Conservation (phyloP, 2,329 filamentous ascomycete genomes). For the Arthrinium puccinioides region DNA sequence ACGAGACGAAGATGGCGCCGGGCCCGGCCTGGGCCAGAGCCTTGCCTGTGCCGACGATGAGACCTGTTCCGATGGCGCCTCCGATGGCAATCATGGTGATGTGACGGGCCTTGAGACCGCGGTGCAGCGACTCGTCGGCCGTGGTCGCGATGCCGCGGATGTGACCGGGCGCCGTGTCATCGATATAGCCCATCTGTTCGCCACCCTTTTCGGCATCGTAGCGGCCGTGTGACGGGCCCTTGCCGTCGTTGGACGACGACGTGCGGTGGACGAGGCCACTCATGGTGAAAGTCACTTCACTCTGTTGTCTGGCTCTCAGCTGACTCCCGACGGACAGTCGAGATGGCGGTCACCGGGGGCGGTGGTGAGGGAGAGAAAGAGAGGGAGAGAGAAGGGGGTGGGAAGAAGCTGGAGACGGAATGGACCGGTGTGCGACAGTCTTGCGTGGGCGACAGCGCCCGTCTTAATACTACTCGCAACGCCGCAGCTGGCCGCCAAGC, state of each 20-base stretch:
- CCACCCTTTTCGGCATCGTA: slow-evolving; percentile 17
- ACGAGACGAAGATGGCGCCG: slow-evolving; percentile 64
- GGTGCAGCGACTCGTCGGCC: slow-evolving; percentile 39
- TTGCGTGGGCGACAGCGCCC: too few relatives aligned
- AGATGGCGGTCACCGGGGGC: too few relatives aligned
- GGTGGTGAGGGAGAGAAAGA: not conserved
- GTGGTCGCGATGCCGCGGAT: slow-evolving; percentile 43
- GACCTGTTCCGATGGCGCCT: slow-evolving; percentile 66
- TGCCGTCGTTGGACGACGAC: slow-evolving; percentile 18
- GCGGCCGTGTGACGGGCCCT: slow-evolving; percentile 8
- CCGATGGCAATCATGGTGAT: slow-evolving; percentile 62
- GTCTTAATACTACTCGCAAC: too few relatives aligned
- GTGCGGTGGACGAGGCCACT: slow-evolving; percentile 18
- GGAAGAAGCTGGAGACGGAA: not conserved
- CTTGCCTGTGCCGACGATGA: slow-evolving; percentile 62
- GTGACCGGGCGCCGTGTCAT: slow-evolving; percentile 16
- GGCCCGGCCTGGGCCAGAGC: slow-evolving; percentile 49
- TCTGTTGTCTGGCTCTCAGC: not conserved
- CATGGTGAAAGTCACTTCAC: not conserved
- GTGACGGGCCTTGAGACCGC: slow-evolving; percentile 47
- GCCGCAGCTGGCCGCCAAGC: too few relatives aligned
- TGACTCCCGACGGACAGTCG: not conserved
- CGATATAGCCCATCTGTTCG: slow-evolving; percentile 17
- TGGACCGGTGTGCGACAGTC: too few relatives aligned
- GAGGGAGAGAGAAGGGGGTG: not conserved